Evolutionary conservation across 2,329 filamentous ascomycete species (phyloP).

Genomic region (Periconia digitata): DNA sequence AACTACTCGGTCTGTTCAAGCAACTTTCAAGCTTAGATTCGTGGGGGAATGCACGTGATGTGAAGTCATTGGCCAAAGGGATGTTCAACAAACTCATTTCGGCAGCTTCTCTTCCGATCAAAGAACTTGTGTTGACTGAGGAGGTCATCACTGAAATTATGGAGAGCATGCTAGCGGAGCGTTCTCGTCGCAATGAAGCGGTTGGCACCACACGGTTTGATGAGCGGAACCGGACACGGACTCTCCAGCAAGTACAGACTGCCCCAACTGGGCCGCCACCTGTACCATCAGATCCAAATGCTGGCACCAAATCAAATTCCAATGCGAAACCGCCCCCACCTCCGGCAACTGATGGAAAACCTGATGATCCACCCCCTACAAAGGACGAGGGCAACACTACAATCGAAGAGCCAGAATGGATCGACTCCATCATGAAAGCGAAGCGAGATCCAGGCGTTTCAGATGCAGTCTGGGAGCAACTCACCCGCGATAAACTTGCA

Average conservation of each 20-base stretch:
- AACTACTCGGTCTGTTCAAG: slow-evolving; percentile 40
- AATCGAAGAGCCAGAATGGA: slow-evolving; percentile 5
- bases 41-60: slow-evolving; percentile 67
- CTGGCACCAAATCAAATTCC: not conserved
- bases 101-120: slow-evolving; percentile 16
- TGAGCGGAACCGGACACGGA: slow-evolving; percentile 1
- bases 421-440: slow-evolving; percentile 16
- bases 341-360: slow-evolving; percentile 2
- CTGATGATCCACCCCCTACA: slow-evolving; percentile 5
- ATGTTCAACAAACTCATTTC: slow-evolving; percentile 50
- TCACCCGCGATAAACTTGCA: slow-evolving; percentile 53
- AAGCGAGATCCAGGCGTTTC: slow-evolving; percentile 60
- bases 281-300: not conserved
- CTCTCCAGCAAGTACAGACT: slow-evolving; percentile 9
- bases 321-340: not conserved
- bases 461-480: slow-evolving; percentile 63
- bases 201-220: slow-evolving; percentile 18
- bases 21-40: slow-evolving; percentile 47
- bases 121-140: slow-evolving; percentile 23
- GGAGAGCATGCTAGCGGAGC: slow-evolving; percentile 38
- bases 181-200: slow-evolving; percentile 22
- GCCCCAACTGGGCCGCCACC: slow-evolving; percentile 1
- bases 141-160: slow-evolving; percentile 26
- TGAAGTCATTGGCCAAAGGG: slow-evolving; percentile 55
- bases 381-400: not conserved